Percentiles rank a stretch among this genome's conserved stretches.
These are phyloP conservation scores for Aspergillus quadrilineatus DNA, from an alignment of 2,329 filamentous ascomycete species.

Conservation along the genomic window DNA sequence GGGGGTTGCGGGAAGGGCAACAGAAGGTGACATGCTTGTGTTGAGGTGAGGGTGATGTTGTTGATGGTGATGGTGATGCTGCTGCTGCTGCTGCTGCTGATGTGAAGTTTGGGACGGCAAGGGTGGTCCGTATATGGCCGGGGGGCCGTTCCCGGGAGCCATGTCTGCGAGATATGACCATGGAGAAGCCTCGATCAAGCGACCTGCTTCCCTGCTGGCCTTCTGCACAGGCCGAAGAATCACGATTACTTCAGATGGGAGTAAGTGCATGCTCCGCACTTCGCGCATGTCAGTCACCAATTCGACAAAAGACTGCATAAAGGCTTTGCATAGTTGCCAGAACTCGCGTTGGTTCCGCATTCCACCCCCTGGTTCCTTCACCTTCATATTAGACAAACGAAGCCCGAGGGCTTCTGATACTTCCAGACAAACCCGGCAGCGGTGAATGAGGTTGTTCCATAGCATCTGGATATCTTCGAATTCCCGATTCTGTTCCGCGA, in stretches of 20 bases:
- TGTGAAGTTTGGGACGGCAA: constrained; percentile 33
- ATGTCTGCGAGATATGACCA: constrained; percentile 58
- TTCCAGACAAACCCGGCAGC: constrained; percentile 68
- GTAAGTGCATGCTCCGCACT: constrained; percentile 48
- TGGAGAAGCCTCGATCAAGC: constrained; percentile 66
- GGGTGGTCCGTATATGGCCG: constrained; percentile 37
- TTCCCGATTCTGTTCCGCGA: constrained; percentile 60
- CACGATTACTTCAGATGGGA: constrained; percentile 66
- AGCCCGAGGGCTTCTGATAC: constrained; percentile 71
- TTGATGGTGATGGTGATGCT: constrained; percentile 33
- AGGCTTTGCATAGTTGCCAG: constrained; percentile 67
- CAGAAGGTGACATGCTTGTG: constrained; percentile 44
- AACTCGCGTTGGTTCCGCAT: constrained; percentile 59
- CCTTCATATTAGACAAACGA: constrained; percentile 74
- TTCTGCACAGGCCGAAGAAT: constrained; percentile 79
- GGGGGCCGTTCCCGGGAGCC: constrained; percentile 32
- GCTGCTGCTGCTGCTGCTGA: constrained; percentile 31
- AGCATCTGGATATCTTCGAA: constrained; percentile 61
- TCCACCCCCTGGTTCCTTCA: constrained; percentile 77
- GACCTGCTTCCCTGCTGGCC: constrained; percentile 75
- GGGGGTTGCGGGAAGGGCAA: constrained; percentile 76
- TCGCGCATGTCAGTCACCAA: constrained; percentile 49
- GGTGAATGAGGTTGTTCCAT: constrained; percentile 70
- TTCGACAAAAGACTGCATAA: constrained; percentile 50
- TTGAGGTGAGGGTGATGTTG: constrained; percentile 24